Percentiles rank a stretch among this genome's conserved stretches.
Evolutionary conservation across 1,284 basidiomycete species (phyloP).

Genomic region (Cutaneotrichosporon sp.): DNA sequence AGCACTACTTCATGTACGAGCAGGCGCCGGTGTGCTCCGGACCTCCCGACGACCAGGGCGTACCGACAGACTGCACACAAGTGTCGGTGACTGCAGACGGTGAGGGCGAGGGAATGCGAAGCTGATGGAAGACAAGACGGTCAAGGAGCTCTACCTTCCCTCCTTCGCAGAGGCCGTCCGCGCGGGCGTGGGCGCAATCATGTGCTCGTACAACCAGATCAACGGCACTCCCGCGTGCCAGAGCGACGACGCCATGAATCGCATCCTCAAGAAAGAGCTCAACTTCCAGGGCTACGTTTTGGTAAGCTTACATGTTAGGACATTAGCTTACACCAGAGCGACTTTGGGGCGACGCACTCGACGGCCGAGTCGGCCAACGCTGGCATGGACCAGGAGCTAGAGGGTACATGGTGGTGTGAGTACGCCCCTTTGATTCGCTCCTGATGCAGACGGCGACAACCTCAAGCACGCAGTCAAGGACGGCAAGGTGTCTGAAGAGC

Average conservation of each 20-base stretch:
- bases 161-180: constrained; percentile 56
- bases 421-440: not conserved
- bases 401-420: constrained; percentile 45
- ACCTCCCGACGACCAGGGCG: constrained; percentile 32
- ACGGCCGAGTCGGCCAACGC: constrained; percentile 51
- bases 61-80: constrained; percentile 36
- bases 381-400: constrained; percentile 57
- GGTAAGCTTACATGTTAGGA: constrained; percentile 39
- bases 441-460: constrained; percentile 41
- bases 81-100: constrained; percentile 43
- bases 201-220: constrained; percentile 62
- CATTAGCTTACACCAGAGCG: constrained; percentile 23
- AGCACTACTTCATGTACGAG: constrained; percentile 53
- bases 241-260: constrained; percentile 71
- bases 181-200: constrained; percentile 53
- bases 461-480: constrained; percentile 68
- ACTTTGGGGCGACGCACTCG: constrained; percentile 48
- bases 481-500: constrained; percentile 64
- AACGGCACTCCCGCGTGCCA: constrained; percentile 79
- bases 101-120: constrained; percentile 15
- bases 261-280: constrained; percentile 72
- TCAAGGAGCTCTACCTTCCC: constrained; percentile 54
- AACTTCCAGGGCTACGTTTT: constrained; percentile 55
- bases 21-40: constrained; percentile 49
- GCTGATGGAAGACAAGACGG: constrained; percentile 45